These are phyloP conservation scores for Xylariaceae sp. DNA, from an alignment of 2,329 filamentous ascomycete species.

Conservation along the genomic window DNA sequence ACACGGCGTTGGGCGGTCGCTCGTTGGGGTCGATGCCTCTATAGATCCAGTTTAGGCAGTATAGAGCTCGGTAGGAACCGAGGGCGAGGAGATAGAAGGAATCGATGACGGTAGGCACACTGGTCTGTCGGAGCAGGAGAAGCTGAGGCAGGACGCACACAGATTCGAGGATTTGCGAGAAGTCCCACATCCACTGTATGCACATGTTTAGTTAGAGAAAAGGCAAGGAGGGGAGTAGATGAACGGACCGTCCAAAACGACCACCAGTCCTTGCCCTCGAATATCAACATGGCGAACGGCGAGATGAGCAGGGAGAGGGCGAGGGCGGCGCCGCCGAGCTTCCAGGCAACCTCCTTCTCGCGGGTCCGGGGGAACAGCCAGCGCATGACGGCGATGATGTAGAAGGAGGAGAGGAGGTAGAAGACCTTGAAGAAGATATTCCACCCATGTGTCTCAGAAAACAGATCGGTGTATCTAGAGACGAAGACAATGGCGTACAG, in stretches of 20 bases:
- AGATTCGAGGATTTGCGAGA: conserved; percentile 89
- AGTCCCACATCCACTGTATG: conserved; percentile 73
- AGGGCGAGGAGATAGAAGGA: conserved; percentile 91
- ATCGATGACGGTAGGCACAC: conserved; percentile 91
- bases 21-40: conserved; percentile 60
- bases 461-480: conserved; percentile 83
- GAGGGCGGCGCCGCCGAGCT: conserved; percentile 71
- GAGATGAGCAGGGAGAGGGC: conserved; percentile 64
- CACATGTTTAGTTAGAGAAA: background rate
- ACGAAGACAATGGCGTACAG: conserved; percentile 85
- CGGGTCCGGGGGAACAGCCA: conserved; percentile 82
- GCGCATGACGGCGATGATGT: conserved; percentile 86
- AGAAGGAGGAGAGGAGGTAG: conserved; percentile 80
- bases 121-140: conserved; percentile 88
- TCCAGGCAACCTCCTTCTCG: conserved; percentile 92
- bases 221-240: background rate
- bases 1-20: conserved; percentile 63
- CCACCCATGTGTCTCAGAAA: conserved; percentile 57
- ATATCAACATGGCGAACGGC: conserved; percentile 70
- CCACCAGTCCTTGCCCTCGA: conserved; percentile 49
- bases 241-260: conserved; percentile 48
- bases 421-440: conserved; percentile 85
- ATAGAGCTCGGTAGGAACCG: conserved; percentile 83
- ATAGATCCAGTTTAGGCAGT: conserved; percentile 88
- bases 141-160: conserved; percentile 89